These are phyloP conservation scores for Suillus ampliporus DNA, from an alignment of 768 basidiomycete species.

Conservation along the genomic window DNA sequence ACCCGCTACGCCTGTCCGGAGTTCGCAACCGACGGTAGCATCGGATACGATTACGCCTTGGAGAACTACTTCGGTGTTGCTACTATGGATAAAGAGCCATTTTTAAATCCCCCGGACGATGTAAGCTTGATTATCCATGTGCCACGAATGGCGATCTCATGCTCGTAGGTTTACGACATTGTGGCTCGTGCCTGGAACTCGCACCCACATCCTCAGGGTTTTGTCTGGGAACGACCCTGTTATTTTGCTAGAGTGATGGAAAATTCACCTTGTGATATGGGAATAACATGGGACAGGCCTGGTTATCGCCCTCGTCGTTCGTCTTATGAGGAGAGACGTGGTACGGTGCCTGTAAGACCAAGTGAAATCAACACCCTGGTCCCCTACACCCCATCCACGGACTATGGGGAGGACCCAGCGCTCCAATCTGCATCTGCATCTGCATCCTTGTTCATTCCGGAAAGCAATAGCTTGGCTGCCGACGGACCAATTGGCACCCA, in stretches of 20 bases:
- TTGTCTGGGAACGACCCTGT: constrained; percentile 26
- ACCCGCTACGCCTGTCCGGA: constrained; percentile 15
- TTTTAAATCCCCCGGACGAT: constrained; percentile 16
- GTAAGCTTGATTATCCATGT: constrained; percentile 16
- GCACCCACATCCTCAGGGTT: constrained; percentile 14
- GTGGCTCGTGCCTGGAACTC: constrained; percentile 34
- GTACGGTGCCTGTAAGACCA: constrained; percentile 27
- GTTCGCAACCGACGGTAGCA: constrained; percentile 18
- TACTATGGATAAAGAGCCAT: constrained; percentile 22
- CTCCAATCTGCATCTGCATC: constrained; percentile 21
- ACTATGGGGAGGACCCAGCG: constrained; percentile 22
- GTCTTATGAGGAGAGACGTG: constrained; percentile 31
- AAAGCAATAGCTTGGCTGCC: constrained; percentile 21
- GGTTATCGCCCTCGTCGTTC: constrained; percentile 31
- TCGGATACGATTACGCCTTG: constrained; percentile 27
- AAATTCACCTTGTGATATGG: constrained; percentile 30
- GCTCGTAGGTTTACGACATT: constrained; percentile 34
- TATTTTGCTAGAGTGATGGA: constrained; percentile 17
- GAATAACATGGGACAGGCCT: constrained; percentile 26
- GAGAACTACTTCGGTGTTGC: constrained; percentile 32
- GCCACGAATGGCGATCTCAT: neutral
- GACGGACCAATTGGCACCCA: neutral
- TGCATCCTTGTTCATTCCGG: constrained; percentile 18
- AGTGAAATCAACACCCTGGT: constrained; percentile 34
- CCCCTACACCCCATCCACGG: constrained; percentile 30